These are phyloP conservation scores for Carallia pectinifolia DNA, from an alignment of 345 rosid genomes.

Conservation along the genomic window DNA sequence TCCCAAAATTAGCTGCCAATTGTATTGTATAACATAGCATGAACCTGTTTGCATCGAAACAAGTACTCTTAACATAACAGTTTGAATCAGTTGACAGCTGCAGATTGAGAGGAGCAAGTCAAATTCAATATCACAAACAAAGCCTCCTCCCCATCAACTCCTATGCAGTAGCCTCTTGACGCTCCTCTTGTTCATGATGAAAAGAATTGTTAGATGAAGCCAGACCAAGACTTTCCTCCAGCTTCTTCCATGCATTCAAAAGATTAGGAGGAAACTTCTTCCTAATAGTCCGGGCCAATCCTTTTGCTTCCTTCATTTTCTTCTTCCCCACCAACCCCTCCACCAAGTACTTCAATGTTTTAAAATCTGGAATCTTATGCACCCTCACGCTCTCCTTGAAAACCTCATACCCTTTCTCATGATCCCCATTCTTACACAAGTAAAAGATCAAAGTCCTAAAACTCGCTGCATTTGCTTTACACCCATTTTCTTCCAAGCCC, in stretches of 20 bases:
- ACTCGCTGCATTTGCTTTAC: slow-evolving; percentile 62
- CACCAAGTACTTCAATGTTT: slow-evolving; percentile 53
- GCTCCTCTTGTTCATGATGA: slow-evolving; percentile 12
- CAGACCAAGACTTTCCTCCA: slow-evolving; percentile 59
- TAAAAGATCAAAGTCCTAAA: slow-evolving; percentile 60
- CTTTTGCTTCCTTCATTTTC: slow-evolving; percentile 58
- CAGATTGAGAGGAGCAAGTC: neutral
- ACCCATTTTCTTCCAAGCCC: slow-evolving; percentile 46
- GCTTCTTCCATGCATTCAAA: slow-evolving; percentile 62
- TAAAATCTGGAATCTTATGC: slow-evolving; percentile 65
- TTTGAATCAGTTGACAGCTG: neutral
- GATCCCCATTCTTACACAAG: slow-evolving; percentile 44
- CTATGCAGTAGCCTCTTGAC: slow-evolving; percentile 15
- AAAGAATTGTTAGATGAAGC: slow-evolving; percentile 14
- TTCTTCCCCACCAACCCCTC: slow-evolving; percentile 64
- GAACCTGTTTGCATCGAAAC: too few species aligned
- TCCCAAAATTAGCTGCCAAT: too few species aligned
- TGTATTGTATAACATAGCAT: too few species aligned
- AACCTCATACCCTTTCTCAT: slow-evolving; percentile 50
- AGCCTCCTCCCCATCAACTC: neutral
- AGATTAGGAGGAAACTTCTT: slow-evolving; percentile 63
- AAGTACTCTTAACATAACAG: neutral
- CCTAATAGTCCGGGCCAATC: slow-evolving; percentile 55
- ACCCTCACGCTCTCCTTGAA: slow-evolving; percentile 64
- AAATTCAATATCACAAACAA: neutral